Evolutionary conservation across 2,329 filamentous ascomycete genomes (phyloP).

Genomic region (Bipolaris oryzae): DNA sequence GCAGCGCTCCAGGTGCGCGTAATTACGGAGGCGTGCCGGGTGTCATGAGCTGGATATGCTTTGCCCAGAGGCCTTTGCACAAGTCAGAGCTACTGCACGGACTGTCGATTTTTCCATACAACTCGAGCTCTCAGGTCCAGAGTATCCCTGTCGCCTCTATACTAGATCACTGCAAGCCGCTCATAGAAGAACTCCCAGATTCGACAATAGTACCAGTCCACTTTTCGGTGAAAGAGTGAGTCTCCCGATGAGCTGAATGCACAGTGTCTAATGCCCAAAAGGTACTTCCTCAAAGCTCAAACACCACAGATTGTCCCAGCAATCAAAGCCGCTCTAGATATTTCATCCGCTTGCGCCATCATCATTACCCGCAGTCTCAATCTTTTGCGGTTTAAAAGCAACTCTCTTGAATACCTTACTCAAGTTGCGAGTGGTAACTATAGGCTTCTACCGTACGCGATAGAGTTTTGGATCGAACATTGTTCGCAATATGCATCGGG

Average conservation of each 20-base stretch:
- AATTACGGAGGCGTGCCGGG: slow-evolving; percentile 9
- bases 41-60: slow-evolving; percentile 25
- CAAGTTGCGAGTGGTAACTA: slow-evolving; percentile 13
- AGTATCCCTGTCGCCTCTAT: slow-evolving; percentile 18
- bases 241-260: not conserved
- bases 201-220: slow-evolving; percentile 24
- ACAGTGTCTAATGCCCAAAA: not conserved
- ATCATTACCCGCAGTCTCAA: not conserved
- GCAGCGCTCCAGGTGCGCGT: slow-evolving; percentile 2
- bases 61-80: slow-evolving; percentile 16
- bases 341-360: not conserved
- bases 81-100: slow-evolving; percentile 17
- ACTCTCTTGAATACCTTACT: not conserved
- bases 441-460: slow-evolving; percentile 23
- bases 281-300: not conserved
- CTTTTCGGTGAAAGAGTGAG: slow-evolving; percentile 28
- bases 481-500: slow-evolving; percentile 11
- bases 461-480: slow-evolving; percentile 27
- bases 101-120: slow-evolving; percentile 2
- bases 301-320: not conserved
- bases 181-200: slow-evolving; percentile 25
- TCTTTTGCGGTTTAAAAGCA: not conserved
- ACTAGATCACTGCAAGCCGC: slow-evolving; percentile 33
- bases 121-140: slow-evolving; percentile 5
- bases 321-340: not conserved